Evolutionary conservation across 192 early-diverging fungal genomes (phyloP).

Genomic region (Backusella parvicylindrica): DNA sequence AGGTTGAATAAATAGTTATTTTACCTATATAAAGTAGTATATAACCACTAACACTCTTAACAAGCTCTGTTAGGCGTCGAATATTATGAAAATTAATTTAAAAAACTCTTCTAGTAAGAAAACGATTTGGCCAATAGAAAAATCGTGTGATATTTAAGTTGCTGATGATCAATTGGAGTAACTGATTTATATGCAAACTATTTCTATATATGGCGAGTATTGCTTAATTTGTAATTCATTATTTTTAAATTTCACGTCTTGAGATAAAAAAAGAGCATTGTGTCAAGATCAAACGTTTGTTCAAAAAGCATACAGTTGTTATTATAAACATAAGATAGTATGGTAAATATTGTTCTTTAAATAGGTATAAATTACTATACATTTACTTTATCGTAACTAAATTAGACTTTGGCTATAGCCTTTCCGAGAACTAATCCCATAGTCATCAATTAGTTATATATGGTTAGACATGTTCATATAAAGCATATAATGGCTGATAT

Average conservation of each 20-base stretch:
- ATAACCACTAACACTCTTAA: neutral
- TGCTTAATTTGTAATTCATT: neutral
- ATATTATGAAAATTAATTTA: neutral
- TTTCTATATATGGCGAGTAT: slow-evolving; percentile 3
- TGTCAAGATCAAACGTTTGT: neutral
- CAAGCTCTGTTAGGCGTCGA: too few species aligned
- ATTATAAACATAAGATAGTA: neutral
- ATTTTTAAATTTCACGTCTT: neutral
- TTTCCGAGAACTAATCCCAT: neutral
- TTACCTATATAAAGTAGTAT: neutral
- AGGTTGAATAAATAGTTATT: neutral
- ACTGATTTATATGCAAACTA: neutral
- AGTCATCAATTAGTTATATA: neutral
- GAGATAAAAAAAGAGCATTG: neutral
- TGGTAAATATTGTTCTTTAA: neutral
- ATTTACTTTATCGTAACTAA: neutral
- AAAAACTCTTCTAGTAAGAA: neutral
- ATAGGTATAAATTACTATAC: neutral
- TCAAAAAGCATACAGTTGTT: neutral
- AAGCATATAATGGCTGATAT: neutral
- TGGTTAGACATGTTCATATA: neutral
- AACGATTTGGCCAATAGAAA: neutral
- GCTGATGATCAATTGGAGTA: neutral
- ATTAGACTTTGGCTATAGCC: neutral
- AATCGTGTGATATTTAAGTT: neutral